Percentiles rank a stretch among this genome's conserved stretches.
phyloP scores from a whole-genome alignment of 2,329 filamentous ascomycete species.

The Aspergillus vadensis region DNA sequence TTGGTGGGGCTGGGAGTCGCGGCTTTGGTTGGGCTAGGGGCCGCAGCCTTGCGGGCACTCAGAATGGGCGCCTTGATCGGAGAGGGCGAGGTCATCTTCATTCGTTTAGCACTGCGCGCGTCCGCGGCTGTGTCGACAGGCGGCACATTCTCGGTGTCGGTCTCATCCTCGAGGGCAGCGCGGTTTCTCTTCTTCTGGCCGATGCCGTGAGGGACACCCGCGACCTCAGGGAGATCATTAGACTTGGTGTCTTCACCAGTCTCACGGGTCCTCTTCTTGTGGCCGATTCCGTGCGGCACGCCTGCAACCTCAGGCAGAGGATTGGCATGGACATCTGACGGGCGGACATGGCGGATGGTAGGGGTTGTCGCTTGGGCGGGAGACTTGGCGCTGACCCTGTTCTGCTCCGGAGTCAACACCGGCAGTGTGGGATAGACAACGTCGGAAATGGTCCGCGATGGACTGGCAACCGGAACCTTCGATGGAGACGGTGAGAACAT shows the following conservation, averaged over 20 bases:
- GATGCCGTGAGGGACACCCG: slow-evolving; percentile 41
- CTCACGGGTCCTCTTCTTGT: slow-evolving; percentile 40
- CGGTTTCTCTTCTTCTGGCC: slow-evolving; percentile 45
- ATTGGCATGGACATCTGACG: slow-evolving; percentile 29
- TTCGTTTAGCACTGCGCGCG: slow-evolving; percentile 38
- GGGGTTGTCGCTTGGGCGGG: slow-evolving; percentile 26
- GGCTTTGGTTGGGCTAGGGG: slow-evolving; percentile 1
- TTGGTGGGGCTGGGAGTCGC: slow-evolving; percentile 39
- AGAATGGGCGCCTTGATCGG: slow-evolving; percentile 15
- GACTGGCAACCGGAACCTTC: slow-evolving; percentile 35
- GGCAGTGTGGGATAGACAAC: slow-evolving; percentile 43
- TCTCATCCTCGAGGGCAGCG: slow-evolving; percentile 34
- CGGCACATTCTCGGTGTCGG: slow-evolving; percentile 37
- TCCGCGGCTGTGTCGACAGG: slow-evolving; percentile 26
- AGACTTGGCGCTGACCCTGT: slow-evolving; percentile 14
- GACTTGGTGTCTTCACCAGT: slow-evolving; percentile 20
- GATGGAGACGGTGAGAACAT: slow-evolving; percentile 46
- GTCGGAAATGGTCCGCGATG: slow-evolving; percentile 28
- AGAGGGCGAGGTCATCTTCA: slow-evolving; percentile 36
- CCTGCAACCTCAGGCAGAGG: slow-evolving; percentile 34
- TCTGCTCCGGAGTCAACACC: slow-evolving; percentile 39
- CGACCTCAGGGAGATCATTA: slow-evolving; percentile 18
- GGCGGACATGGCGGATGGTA: slow-evolving; percentile 46
- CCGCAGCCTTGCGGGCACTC: background rate
- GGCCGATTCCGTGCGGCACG: slow-evolving; percentile 42